These are phyloP conservation scores for Phytophthora citrophthora DNA, from an alignment of 352 stramenopile species.

Conservation along the genomic window DNA sequence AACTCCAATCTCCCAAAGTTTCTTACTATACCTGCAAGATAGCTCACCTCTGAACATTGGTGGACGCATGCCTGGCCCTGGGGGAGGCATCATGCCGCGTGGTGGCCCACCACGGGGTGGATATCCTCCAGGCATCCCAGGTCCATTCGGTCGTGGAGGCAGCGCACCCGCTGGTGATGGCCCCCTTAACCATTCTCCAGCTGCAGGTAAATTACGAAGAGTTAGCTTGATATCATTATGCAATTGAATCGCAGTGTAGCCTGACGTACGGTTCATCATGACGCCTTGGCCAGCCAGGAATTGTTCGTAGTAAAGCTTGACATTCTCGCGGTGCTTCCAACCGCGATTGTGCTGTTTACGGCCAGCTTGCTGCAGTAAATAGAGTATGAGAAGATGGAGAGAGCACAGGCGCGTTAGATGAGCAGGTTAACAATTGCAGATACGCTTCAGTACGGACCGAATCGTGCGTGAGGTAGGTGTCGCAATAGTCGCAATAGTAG, in stretches of 20 bases:
- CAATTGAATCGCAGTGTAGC: not conserved
- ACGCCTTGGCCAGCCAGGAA: constrained; percentile 78
- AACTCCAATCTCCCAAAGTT: not conserved
- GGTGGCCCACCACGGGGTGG: constrained; percentile 70
- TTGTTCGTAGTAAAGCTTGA: constrained; percentile 94
- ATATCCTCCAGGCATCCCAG: constrained; percentile 61
- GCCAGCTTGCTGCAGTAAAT: constrained; percentile 76
- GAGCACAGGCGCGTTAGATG: constrained; percentile 11
- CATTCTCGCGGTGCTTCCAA: constrained; percentile 96
- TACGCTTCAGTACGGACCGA: constrained; percentile 56
- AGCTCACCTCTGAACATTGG: constrained; percentile 65
- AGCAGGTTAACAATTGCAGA: not conserved
- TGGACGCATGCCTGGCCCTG: constrained; percentile 64
- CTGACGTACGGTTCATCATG: constrained; percentile 76
- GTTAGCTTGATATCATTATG: constrained; percentile 1
- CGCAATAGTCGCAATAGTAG: constrained; percentile 96
- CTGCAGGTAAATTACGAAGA: constrained; percentile 29
- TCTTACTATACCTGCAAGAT: not conserved
- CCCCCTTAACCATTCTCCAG: constrained; percentile 76
- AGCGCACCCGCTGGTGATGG: constrained; percentile 44
- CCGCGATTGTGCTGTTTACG: constrained; percentile 94
- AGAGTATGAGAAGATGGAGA: constrained; percentile 5
- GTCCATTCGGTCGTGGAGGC: constrained; percentile 50
- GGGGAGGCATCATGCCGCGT: constrained; percentile 79
- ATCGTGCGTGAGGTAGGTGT: constrained; percentile 95